Base-by-base conservation (phyloP, 2,329 filamentous ascomycete genomes). In the Huntiella bhutanensis region DNA sequence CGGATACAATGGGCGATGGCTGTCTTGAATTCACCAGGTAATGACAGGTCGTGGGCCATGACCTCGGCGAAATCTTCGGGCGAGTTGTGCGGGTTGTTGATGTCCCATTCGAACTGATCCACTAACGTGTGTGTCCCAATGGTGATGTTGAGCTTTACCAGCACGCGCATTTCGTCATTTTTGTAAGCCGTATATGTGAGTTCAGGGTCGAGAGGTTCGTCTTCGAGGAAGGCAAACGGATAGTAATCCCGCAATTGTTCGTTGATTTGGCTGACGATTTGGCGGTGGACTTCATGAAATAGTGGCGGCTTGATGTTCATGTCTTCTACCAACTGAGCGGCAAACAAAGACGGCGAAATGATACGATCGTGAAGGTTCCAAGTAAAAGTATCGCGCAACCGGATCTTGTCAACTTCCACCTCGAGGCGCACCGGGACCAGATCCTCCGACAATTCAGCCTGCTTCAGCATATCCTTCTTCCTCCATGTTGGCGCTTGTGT, bases 41-140 rank as follows among this genome's bases (percentile, higher is more conserved):
- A 71, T 4, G 87, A 87, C 19, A 98, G 70, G 56, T 98, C 91
- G 49, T 77, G 75, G 0, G 87, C 78, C 84, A 96, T 93, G 58
- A 79, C 79, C 51, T 75, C 69, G 19, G 91, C 91, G 60, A 98
- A 98, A 49, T 93, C 85, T 62, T 98, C 91, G 2, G 91, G 86
- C 0, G 82, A 92, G 60, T 98, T 98, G 46, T 80, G 66, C 0
- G 87, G 82, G 59, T 94, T 92, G 62, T 96, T 96, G 59, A 96
- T 86, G 55, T 98, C 91, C 91, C 91, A 98, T 62, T 98, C 91
- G 51, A 98, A 96, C 59, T 96, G 91, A 57, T 98, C 91, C 33
- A 95, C 80, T 19, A 98, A 69, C 0, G 87, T 96, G 57, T 93
- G 84, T 52, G 84, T 81, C 36, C 88, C 91, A 57, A 98, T 95